Evolutionary conservation across 164 flowering plant genomes (phyloP), one percentile per base, ranked within the genome.

Genomic region (Amborella trichopoda): DNA sequence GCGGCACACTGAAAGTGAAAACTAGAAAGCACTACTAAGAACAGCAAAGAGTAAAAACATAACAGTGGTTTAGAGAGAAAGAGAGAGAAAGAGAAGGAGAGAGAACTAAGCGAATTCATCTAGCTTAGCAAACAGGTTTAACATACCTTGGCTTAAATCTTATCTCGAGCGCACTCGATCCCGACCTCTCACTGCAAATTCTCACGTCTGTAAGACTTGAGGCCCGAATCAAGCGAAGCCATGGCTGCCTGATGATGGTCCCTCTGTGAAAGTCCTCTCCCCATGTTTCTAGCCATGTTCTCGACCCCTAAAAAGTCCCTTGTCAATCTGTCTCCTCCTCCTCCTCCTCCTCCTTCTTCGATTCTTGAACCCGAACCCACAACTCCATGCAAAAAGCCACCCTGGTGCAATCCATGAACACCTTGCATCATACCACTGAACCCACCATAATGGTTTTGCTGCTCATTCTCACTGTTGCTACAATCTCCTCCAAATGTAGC

Each of bases 261-360:
- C 50, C 65, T 58, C 19, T 69, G 78, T 11, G 65, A 44, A 2
- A 53, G 21, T 26, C 75, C 72, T 3, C 68, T 68, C 1, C 67
- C 42, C 52, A 72, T 62, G 48, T 61, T 67, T 49, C 80, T 71
- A 17, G 69, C 64, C 56, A 77, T 69, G 28, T 68, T 77, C 38
- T 91, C 91, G 37, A 85, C 95, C 1, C 95, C 95, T 1, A 85
- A 65, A 54, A 85, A 81, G 34, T 85, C 95, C 34, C 72, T 56
- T 0, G 95, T 85, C 46, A 80, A 37, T 44, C 73, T 66, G 56
- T 80, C 84, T 4, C 78, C 63, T 21, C 71, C 70, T 17, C 71
- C 73, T 2, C n/a, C n/a, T 44, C 73, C 67, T 56, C 78, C 84
- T 4, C 78, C 63, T 21, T 69, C 70, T 17, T 69, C 73, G 3